Evolutionary conservation across 805 yeast genomes (phyloP).

Genomic region (Sungouiella thailandica): DNA sequence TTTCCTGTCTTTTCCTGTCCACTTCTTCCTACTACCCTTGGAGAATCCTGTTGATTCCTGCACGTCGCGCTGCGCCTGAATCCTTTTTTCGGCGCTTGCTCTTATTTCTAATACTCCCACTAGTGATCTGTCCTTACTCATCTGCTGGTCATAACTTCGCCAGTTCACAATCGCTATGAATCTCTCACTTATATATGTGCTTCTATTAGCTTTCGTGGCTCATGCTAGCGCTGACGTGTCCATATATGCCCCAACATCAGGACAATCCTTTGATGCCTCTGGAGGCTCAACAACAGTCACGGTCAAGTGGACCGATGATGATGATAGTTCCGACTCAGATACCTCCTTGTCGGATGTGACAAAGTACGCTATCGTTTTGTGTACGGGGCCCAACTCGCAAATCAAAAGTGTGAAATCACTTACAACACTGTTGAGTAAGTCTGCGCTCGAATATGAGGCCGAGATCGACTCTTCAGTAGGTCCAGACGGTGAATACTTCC

Average conservation of each 20-base stretch:
- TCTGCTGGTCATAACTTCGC: too few relatives aligned
- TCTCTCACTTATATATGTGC: background rate
- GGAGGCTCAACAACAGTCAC: conserved; percentile 29
- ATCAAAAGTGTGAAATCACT: conserved; percentile 38
- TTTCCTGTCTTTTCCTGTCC: too few relatives aligned
- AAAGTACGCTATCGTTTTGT: conserved; percentile 49
- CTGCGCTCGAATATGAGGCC: conserved; percentile 34
- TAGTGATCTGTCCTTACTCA: too few relatives aligned
- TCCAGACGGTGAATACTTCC: conserved; percentile 62
- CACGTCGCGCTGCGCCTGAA: too few relatives aligned
- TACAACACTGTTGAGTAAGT: conserved; percentile 14
- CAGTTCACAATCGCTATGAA: background rate
- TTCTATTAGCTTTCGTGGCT: conserved; percentile 3
- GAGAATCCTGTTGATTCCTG: too few relatives aligned
- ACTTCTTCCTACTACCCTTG: too few relatives aligned
- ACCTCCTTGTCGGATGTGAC: conserved; percentile 44
- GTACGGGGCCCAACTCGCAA: conserved; percentile 59
- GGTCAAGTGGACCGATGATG: conserved; percentile 48
- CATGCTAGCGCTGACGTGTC: conserved; percentile 44
- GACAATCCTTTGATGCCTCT: conserved; percentile 34
- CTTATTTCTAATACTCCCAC: too few relatives aligned
- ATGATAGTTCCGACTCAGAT: conserved; percentile 37
- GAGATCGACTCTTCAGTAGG: conserved; percentile 39
- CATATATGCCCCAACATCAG: conserved; percentile 38
- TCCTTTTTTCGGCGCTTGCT: too few relatives aligned